phyloP scores from a whole-genome alignment of 805 yeast genomes.

The Teunomyces pallodes region DNA sequence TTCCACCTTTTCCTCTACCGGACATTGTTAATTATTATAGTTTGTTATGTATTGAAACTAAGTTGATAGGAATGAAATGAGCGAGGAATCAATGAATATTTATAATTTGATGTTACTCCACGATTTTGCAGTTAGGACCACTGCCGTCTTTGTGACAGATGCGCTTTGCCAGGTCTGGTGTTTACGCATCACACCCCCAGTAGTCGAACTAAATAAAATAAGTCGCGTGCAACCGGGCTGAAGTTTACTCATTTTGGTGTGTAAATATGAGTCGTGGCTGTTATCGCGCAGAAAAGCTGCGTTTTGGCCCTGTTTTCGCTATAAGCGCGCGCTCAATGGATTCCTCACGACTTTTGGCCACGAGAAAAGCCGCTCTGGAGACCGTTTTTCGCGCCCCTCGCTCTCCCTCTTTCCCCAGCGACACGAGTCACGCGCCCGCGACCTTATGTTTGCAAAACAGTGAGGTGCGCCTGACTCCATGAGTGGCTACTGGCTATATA shows the following conservation, averaged over 20 bases:
- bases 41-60: conserved; percentile 11
- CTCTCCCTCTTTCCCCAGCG: neutral
- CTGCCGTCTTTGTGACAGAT: neutral
- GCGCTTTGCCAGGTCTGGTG: neutral
- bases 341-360: neutral
- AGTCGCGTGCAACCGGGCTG: conserved; percentile 26
- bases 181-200: conserved; percentile 1
- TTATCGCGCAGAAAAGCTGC: neutral
- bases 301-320: neutral
- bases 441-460: neutral
- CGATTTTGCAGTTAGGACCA: neutral
- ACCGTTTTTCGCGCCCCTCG: neutral
- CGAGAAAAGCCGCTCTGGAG: conserved; percentile 3
- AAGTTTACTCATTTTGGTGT: conserved; percentile 7
- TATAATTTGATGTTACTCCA: neutral
- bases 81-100: conserved; percentile 3
- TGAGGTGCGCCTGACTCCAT: neutral
- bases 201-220: neutral
- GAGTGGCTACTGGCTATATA: neutral
- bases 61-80: neutral
- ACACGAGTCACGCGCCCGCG: neutral
- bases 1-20: conserved; percentile 99
- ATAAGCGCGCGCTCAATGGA: neutral
- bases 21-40: conserved; percentile 53
- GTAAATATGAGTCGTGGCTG: conserved; percentile 5